Evolutionary conservation across 306 rosid species (phyloP).

Genomic region (Luffa aegyptiaca): DNA sequence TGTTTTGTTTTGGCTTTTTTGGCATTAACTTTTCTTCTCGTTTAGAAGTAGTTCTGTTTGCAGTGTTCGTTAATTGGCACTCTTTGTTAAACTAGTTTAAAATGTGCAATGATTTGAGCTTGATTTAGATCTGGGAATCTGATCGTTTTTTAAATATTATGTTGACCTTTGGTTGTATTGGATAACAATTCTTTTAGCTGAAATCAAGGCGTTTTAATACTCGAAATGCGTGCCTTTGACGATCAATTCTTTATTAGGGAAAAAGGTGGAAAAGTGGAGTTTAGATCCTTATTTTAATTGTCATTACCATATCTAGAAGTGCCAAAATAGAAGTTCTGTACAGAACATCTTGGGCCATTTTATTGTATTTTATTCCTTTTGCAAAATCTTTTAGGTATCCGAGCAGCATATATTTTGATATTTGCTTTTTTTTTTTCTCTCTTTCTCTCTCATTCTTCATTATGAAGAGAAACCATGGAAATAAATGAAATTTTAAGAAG

Average conservation of each 20-base stretch:
- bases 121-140: slow-evolving; percentile 2
- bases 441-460: not conserved
- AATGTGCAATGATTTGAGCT: not conserved
- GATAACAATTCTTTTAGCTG: not conserved
- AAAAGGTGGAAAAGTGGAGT: not conserved
- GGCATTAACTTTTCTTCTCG: not conserved
- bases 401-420: not conserved
- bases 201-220: not conserved
- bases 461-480: not conserved
- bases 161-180: not conserved
- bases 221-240: not conserved
- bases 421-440: not conserved
- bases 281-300: not conserved
- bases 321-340: not conserved
- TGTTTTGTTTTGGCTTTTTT: not conserved
- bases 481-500: not conserved
- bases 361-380: not conserved
- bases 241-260: slow-evolving; percentile 4
- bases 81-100: not conserved
- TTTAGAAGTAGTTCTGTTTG: not conserved
- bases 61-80: not conserved
- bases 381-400: not conserved
- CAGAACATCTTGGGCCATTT: not conserved
- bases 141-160: not conserved
- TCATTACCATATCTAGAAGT: not conserved